These are phyloP conservation scores for Gleditsia sinensis DNA, from an alignment of 306 rosid genomes.

Conservation along the genomic window DNA sequence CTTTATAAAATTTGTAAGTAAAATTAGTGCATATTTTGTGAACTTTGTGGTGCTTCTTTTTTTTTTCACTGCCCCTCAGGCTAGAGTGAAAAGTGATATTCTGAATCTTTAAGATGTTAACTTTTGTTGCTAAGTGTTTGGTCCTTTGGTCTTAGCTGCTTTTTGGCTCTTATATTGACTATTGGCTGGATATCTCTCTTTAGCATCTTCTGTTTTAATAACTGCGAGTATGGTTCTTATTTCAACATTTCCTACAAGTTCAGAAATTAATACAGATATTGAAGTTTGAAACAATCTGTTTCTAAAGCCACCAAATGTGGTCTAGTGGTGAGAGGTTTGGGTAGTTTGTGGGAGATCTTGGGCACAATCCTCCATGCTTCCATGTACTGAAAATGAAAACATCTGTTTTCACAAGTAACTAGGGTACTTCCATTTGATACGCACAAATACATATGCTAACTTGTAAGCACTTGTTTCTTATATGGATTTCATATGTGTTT, in stretches of 20 bases:
- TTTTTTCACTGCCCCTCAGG: too few species aligned
- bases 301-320: not conserved
- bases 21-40: too few species aligned
- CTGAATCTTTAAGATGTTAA: not conserved
- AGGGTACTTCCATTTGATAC: constrained; percentile 3
- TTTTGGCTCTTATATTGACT: constrained; percentile 17
- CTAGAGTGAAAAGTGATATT: too few species aligned
- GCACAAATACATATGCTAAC: constrained; percentile 5
- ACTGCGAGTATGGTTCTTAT: not conserved
- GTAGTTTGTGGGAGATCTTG: not conserved
- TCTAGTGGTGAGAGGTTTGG: not conserved
- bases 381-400: not conserved
- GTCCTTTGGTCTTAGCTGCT: constrained; percentile 16
- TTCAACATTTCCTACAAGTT: not conserved
- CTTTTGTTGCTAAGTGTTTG: not conserved
- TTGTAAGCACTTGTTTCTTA: constrained; percentile 16
- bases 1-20: too few species aligned
- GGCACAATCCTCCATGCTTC: not conserved
- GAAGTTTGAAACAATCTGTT: not conserved
- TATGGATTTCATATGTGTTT: constrained; percentile 23
- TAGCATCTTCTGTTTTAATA: not conserved
- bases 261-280: not conserved
- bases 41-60: too few species aligned
- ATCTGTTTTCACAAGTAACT: not conserved
- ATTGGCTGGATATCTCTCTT: not conserved